Evolutionary conservation across 768 basidiomycete genomes (phyloP).

Genomic region (Macrolepiota fuliginosa): DNA sequence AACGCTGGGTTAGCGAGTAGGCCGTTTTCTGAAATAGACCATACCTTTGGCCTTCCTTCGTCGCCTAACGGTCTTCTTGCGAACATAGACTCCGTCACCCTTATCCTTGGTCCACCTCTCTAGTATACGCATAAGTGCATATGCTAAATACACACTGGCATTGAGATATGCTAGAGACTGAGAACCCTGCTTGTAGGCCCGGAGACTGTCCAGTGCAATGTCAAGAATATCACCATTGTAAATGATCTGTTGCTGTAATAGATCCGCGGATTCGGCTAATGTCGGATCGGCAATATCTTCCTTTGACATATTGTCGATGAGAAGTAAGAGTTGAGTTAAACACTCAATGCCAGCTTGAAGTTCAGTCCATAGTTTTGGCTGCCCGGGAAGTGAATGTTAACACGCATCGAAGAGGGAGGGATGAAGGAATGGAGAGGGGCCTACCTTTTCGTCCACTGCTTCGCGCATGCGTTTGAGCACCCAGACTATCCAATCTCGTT

Average conservation of each 20-base stretch:
- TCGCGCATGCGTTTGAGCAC: slow-evolving; percentile 85
- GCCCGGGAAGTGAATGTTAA: slow-evolving; percentile 3
- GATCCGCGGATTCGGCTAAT: slow-evolving; percentile 71
- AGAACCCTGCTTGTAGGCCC: slow-evolving; percentile 77
- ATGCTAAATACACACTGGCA: slow-evolving; percentile 79
- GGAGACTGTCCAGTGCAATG: slow-evolving; percentile 74
- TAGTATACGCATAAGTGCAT: slow-evolving; percentile 84
- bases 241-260: slow-evolving; percentile 86
- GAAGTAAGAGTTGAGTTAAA: slow-evolving; percentile 85
- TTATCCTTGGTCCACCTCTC: slow-evolving; percentile 82
- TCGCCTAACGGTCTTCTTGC: slow-evolving; percentile 58
- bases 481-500: slow-evolving; percentile 88
- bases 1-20: slow-evolving; percentile 6
- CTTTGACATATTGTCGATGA: slow-evolving; percentile 82
- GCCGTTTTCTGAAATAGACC: slow-evolving; percentile 3
- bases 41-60: slow-evolving; percentile 46
- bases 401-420: slow-evolving; percentile 1
- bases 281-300: slow-evolving; percentile 42
- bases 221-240: slow-evolving; percentile 96
- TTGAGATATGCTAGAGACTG: slow-evolving; percentile 82
- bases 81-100: slow-evolving; percentile 73
- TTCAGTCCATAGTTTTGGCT: slow-evolving; percentile 95
- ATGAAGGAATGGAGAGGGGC: slow-evolving; percentile 17
- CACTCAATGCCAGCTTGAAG: slow-evolving; percentile 93
- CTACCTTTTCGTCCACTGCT: slow-evolving; percentile 88